Base-by-base conservation (phyloP, 176 grass and related monocot genomes). In the Musa itinerans region DNA sequence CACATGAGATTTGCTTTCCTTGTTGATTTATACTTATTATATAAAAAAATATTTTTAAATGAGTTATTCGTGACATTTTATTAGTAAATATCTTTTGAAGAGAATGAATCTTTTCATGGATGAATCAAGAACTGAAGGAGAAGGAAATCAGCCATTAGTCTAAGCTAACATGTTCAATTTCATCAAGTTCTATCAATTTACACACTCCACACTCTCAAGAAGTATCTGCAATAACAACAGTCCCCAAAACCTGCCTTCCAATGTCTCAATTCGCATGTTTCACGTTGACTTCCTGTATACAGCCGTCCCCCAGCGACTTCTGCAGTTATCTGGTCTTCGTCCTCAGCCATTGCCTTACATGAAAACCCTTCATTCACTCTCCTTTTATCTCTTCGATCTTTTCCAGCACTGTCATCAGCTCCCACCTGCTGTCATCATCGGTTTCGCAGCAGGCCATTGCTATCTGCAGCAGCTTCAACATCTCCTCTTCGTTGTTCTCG, bases 401-500 rank as follows among this genome's bases (percentile, higher is more conserved):
- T 0, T 76, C 80, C 27, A 93, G 54, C 0, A 80, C 90, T 17
- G 80, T 82, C 10, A 62, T 72, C 75, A 93, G 22, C 27, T 89
- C 94, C 94, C 88, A 93, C 1, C 90, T 77, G 9, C 50, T 73
- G 3, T 48, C 73, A 11, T 85, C 79, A 66, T 98, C 78, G 1
- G 72, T 10, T 26, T 98, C 94, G 76, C 94, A 98, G 83, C 94
- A 98, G 1, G 74, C 86, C 12, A 98, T 82, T 0, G 88, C 94
- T 50, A 98, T 80, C 82, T 84, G 83, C 80, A 98, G 81, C 63
- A 98, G 74, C 82, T 93, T 93, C 10, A 89, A 50, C 94, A 98
- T 98, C 82, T 91, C 90, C 10, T 82, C 94, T 80, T 91, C 90
- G 3, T 34, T 82, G 79, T 78, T 76, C 21, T 86, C 20, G 0